A percentile compares a stretch with the other conserved stretches of the same genome.
These are phyloP conservation scores for Wallacemonas rigidus DNA, from an alignment of 208 protist species.

Conservation along the genomic window DNA sequence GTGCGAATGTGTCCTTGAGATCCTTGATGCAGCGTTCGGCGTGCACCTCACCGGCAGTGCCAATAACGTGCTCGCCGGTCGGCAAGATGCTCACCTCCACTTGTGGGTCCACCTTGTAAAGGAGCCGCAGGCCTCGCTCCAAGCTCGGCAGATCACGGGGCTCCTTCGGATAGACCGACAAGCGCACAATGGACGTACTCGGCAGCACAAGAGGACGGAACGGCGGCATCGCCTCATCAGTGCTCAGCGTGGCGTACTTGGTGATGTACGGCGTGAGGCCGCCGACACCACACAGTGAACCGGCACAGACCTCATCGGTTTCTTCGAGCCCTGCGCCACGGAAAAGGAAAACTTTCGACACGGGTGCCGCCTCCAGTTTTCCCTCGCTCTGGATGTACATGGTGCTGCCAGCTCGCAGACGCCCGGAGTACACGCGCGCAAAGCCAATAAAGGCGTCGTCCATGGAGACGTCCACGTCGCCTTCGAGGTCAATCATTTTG, in stretches of 20 bases:
- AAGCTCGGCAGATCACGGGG: constrained; percentile 68
- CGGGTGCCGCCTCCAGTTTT: constrained; percentile 43
- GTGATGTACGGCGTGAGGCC: constrained; percentile 91
- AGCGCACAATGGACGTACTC: constrained; percentile 95
- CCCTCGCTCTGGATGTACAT: constrained; percentile 89
- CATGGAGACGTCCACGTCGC: not conserved
- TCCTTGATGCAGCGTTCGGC: constrained; percentile 96
- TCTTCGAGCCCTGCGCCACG: constrained; percentile 95
- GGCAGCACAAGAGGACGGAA: constrained; percentile 86
- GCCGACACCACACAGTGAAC: constrained; percentile 93
- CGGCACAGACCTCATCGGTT: constrained; percentile 74
- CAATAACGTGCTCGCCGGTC: constrained; percentile 97
- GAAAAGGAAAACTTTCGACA: constrained; percentile 87
- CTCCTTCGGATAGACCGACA: constrained; percentile 94
- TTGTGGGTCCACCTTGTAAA: constrained; percentile 96
- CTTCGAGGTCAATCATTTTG: constrained; percentile 40
- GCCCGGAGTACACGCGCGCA: constrained; percentile 95
- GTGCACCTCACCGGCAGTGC: constrained; percentile 96
- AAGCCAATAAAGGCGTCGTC: constrained; percentile 96
- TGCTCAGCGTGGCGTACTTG: constrained; percentile 95
- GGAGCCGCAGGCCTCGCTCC: constrained; percentile 87
- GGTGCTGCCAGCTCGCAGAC: constrained; percentile 84
- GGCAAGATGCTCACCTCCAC: constrained; percentile 93
- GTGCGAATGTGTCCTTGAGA: constrained; percentile 87
- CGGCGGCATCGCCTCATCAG: constrained; percentile 61